phyloP scores from a whole-genome alignment of 2,329 filamentous ascomycete species.

The Cladophialophora carrionii region DNA sequence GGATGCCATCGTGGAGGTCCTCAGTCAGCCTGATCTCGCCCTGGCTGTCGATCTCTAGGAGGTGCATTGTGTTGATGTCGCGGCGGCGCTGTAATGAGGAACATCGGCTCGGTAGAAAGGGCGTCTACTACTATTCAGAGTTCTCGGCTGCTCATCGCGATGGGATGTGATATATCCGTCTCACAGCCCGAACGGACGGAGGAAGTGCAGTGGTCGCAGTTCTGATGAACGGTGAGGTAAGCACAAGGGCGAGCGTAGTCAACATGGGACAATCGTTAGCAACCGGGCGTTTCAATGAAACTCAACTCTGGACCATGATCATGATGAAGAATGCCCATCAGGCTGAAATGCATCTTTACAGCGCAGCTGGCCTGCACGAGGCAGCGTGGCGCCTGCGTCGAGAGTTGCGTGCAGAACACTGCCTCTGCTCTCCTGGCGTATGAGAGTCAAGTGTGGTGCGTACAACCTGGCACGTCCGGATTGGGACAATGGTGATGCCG shows the following conservation, averaged over 20 bases:
- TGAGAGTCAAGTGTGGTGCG: no score
- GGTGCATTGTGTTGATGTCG: not conserved
- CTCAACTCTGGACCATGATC: not conserved
- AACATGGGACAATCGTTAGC: not conserved
- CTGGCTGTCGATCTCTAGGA: not conserved
- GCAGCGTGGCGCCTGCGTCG: not conserved
- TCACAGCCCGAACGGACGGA: not conserved
- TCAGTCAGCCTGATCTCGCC: conserved; percentile 5
- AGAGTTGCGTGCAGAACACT: not conserved
- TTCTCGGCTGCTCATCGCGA: not conserved
- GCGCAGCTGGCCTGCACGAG: not conserved
- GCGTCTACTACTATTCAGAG: not conserved
- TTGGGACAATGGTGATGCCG: no score
- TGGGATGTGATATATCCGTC: not conserved
- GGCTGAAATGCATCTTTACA: not conserved
- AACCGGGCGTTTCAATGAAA: not conserved
- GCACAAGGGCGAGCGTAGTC: not conserved
- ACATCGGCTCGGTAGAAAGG: not conserved
- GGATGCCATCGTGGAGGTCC: conserved; percentile 1
- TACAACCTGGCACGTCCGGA: no score
- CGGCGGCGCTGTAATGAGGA: not conserved
- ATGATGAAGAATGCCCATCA: not conserved
- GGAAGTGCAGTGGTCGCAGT: not conserved
- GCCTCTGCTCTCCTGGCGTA: no score
- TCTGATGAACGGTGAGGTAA: not conserved